Base-by-base conservation (phyloP, 202 grass and related monocot species). In the Musa balbisiana region DNA sequence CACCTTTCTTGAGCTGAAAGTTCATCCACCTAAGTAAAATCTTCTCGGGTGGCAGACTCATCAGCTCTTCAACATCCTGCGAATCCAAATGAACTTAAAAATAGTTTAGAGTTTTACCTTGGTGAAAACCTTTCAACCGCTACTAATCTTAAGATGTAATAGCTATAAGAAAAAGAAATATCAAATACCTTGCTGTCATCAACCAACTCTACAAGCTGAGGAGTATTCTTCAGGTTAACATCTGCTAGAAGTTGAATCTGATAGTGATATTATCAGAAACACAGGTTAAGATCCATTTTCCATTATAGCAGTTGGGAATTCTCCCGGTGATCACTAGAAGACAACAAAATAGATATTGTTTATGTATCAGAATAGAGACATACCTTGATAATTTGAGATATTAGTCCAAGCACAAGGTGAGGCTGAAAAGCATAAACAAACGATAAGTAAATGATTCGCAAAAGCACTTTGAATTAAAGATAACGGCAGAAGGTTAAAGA, bases 221-320 rank as follows among this genome's bases (percentile, higher is more conserved):
- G 74, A 76, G 74, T 76, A 64, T 76, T 76, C 74, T 76, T 76
- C 60, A 76, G 74, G 59, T 76, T 76, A 52, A 76, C 59, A 52
- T 76, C 74, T 10, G 74, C 58, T 23, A 76, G 59, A 52, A 76
- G 74, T 65, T 76, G 74, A 63, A 76, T 76, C 74, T 76, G 59
- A 73, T 65, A 9, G 21, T 62, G 24, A n/a, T 10, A 60, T 75
- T 29, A 59, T 56, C 0, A 59, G 9, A 49, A 69, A 49, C 25
- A 60, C 10, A 75, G 4, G 25, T 27, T 59, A 75, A 60, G n/a
- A 62, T 59, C 16, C 9, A 59, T 49, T 49, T 5, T 75, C 12
- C 12, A 49, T n/a, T n/a, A 75, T n/a, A 13, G 25, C 20, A 15
- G 49, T 11, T 11, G 1, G 8, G 15, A 62, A 64, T 43, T 43